These are phyloP conservation scores for Chrysosporium queenslandicum DNA, from an alignment of 2,329 filamentous ascomycete genomes.

Conservation along the genomic window DNA sequence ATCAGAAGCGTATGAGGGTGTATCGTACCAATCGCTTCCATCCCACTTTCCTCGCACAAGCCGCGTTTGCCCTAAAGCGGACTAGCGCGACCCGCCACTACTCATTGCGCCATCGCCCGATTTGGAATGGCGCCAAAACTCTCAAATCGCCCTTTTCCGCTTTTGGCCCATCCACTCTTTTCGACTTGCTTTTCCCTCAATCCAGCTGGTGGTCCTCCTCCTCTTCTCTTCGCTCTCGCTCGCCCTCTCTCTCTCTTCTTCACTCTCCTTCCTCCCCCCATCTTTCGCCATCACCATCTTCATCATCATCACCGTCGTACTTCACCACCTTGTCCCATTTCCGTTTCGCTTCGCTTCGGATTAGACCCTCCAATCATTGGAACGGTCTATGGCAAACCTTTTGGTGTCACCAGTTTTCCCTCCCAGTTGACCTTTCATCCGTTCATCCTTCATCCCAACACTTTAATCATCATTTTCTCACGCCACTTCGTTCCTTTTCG, in stretches of 20 bases:
- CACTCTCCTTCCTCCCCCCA: constrained; percentile 3
- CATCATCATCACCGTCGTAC: constrained; percentile 3
- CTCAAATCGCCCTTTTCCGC: constrained; percentile 12
- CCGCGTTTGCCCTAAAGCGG: constrained; percentile 4
- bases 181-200: constrained; percentile 14
- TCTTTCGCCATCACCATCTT: constrained; percentile 12
- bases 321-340: constrained; percentile 7
- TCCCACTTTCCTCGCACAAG: constrained; percentile 3
- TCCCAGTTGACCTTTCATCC: background rate
- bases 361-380: constrained; percentile 7
- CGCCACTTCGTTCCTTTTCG: constrained; percentile 15
- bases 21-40: background rate
- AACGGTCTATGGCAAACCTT: constrained; percentile 5
- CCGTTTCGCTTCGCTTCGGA: constrained; percentile 17
- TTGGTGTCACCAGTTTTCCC: constrained; percentile 2
- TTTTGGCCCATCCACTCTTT: constrained; percentile 13
- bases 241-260: constrained; percentile 8
- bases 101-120: constrained; percentile 6
- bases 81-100: constrained; percentile 4
- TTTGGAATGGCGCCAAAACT: constrained; percentile 2
- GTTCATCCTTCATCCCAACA: background rate
- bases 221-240: constrained; percentile 13
- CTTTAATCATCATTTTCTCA: constrained; percentile 5
- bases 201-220: constrained; percentile 12
- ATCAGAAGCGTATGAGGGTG: background rate